Evolutionary conservation across 2,329 filamentous ascomycete genomes (phyloP).

Genomic region (Trichophyton mentagrophytes): DNA sequence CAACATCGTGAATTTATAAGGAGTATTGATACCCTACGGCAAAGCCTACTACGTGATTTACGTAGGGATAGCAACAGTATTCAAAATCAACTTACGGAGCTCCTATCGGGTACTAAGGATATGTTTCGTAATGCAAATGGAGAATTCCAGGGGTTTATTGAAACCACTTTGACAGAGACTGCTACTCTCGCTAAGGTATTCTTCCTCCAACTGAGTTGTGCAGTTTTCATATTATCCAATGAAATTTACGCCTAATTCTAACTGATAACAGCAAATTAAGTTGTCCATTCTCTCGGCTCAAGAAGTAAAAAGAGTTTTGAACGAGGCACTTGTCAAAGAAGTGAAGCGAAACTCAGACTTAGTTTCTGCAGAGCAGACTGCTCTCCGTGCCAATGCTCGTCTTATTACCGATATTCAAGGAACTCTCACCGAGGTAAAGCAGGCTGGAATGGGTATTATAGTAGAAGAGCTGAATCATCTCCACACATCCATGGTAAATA

Average conservation of each 20-base stretch:
- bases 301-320: conserved; percentile 10
- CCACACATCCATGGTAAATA: conserved; percentile 25
- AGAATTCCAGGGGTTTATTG: conserved; percentile 12
- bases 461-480: conserved; percentile 20
- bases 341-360: conserved; percentile 20
- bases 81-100: conserved; percentile 16
- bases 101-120: conserved; percentile 20
- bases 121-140: conserved; percentile 17
- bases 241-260: background rate
- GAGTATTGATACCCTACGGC: conserved; percentile 21
- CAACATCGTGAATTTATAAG: conserved; percentile 25
- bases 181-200: conserved; percentile 10
- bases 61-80: conserved; percentile 19
- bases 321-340: conserved; percentile 15
- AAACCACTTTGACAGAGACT: conserved; percentile 8
- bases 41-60: conserved; percentile 22
- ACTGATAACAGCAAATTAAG: conserved; percentile 18
- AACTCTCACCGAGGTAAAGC: conserved; percentile 23
- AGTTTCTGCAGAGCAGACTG: conserved; percentile 17
- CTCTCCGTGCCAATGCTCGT: conserved; percentile 19
- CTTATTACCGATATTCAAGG: conserved; percentile 22
- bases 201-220: background rate
- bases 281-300: conserved; percentile 10
- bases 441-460: conserved; percentile 20
- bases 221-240: background rate